Conservation (phyloP, 2,329 filamentous ascomycete genomes). For the Didymella exigua region DNA sequence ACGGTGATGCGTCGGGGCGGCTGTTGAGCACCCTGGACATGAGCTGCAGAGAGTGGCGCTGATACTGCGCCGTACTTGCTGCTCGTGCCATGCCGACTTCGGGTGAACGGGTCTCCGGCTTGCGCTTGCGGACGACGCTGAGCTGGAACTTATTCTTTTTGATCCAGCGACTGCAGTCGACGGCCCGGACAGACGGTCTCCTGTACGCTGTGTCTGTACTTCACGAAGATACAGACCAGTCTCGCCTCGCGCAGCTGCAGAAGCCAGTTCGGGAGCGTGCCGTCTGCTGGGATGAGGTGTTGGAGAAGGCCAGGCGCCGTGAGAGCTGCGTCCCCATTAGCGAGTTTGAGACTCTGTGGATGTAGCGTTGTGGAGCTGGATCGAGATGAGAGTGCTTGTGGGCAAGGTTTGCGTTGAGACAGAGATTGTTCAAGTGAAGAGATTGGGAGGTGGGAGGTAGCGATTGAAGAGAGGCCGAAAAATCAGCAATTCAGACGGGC, state of each 20-base stretch:
- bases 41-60: conserved; percentile 82
- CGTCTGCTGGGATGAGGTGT: conserved; percentile 8
- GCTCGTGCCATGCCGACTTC: conserved; percentile 30
- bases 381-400: background rate
- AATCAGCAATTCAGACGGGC: background rate
- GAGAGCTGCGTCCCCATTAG: conserved; percentile 20
- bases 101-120: conserved; percentile 10
- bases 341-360: background rate
- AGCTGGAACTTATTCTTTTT: conserved; percentile 22
- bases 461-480: no score
- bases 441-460: no score
- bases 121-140: conserved; percentile 22
- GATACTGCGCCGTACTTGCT: conserved; percentile 60
- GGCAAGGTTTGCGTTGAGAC: background rate
- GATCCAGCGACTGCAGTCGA: conserved; percentile 21
- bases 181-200: background rate
- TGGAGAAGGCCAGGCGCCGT: conserved; percentile 1
- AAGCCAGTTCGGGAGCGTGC: conserved; percentile 13
- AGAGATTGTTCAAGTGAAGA: background rate
- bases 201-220: background rate
- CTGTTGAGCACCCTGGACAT: conserved; percentile 82
- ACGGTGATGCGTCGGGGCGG: conserved; percentile 79
- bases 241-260: conserved; percentile 7
- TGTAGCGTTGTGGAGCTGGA: background rate
- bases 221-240: background rate